phyloP scores from a whole-genome alignment of 2,329 filamentous ascomycete genomes.

The Aspergillus sp. region DNA sequence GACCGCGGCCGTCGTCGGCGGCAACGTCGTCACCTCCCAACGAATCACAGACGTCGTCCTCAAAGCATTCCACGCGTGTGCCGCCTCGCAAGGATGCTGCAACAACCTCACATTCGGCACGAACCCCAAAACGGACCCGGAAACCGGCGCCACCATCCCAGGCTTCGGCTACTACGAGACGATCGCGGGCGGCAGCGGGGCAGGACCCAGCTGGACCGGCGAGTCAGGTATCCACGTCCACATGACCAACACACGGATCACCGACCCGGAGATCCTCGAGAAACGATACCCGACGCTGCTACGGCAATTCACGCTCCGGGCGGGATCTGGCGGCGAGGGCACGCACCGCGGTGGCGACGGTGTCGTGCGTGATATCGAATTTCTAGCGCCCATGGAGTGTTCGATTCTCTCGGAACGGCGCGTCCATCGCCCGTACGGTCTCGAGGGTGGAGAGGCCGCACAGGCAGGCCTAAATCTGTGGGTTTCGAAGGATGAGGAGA shows the following conservation, averaged over 20 bases:
- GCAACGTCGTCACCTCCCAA: slow-evolving; percentile 77
- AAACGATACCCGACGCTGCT: slow-evolving; percentile 75
- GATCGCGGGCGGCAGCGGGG: slow-evolving; percentile 76
- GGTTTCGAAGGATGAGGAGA: slow-evolving; percentile 70
- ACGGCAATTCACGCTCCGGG: slow-evolving; percentile 67
- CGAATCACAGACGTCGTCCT: slow-evolving; percentile 81
- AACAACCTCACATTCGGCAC: slow-evolving; percentile 80
- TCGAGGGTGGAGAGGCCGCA: slow-evolving; percentile 79
- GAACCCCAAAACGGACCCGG: slow-evolving; percentile 66
- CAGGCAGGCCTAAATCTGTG: slow-evolving; percentile 81
- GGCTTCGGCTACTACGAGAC: slow-evolving; percentile 90
- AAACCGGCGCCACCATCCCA: slow-evolving; percentile 57
- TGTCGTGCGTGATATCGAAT: slow-evolving; percentile 79
- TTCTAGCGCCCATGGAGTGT: slow-evolving; percentile 76
- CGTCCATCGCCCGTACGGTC: slow-evolving; percentile 76
- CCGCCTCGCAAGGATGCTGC: slow-evolving; percentile 75
- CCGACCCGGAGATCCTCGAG: slow-evolving; percentile 79
- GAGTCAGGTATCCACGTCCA: slow-evolving; percentile 77
- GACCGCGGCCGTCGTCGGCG: slow-evolving; percentile 77
- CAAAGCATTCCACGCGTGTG: slow-evolving; percentile 75
- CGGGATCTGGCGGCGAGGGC: slow-evolving; percentile 65
- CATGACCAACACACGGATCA: slow-evolving; percentile 88
- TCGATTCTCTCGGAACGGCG: slow-evolving; percentile 76
- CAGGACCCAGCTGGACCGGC: slow-evolving; percentile 73
- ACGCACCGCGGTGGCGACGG: slow-evolving; percentile 72